Conservation (phyloP, 2,329 filamentous ascomycete species). For the Berkeleyomyces basicola region DNA sequence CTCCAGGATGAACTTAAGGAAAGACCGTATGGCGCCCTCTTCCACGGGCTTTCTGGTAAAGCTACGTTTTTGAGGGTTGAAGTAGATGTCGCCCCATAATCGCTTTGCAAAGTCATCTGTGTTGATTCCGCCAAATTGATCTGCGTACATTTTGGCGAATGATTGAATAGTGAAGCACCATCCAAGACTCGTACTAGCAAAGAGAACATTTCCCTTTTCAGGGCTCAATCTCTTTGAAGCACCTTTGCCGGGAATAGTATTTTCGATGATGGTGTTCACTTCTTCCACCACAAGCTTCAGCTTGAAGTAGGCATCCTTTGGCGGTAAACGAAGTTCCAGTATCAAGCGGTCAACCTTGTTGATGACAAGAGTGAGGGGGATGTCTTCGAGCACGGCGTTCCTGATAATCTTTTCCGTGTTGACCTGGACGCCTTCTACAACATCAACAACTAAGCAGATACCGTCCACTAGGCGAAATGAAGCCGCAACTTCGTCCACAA, state of each 20-base stretch:
- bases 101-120: conserved; percentile 66
- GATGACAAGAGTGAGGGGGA: conserved; percentile 77
- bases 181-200: conserved; percentile 80
- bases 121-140: conserved; percentile 71
- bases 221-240: conserved; percentile 72
- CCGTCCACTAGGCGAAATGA: conserved; percentile 78
- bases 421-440: conserved; percentile 96
- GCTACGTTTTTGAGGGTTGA: conserved; percentile 74
- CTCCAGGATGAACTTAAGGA: conserved; percentile 88
- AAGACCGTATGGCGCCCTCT: conserved; percentile 64
- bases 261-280: conserved; percentile 90
- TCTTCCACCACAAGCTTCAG: conserved; percentile 97
- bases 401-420: conserved; percentile 97
- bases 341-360: conserved; percentile 98
- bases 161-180: conserved; percentile 95
- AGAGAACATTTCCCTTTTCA: conserved; percentile 96
- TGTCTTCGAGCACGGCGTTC: conserved; percentile 76
- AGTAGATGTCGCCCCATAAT: conserved; percentile 94
- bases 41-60: conserved; percentile 82
- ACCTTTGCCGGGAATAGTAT: conserved; percentile 64
- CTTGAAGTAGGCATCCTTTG: conserved; percentile 96
- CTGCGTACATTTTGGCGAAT: conserved; percentile 91
- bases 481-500: conserved; percentile 89
- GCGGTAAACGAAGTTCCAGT: conserved; percentile 81
- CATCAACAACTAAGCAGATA: conserved; percentile 83